phyloP scores from a whole-genome alignment of 2,329 filamentous ascomycete species.

The Nemania diffusa region DNA sequence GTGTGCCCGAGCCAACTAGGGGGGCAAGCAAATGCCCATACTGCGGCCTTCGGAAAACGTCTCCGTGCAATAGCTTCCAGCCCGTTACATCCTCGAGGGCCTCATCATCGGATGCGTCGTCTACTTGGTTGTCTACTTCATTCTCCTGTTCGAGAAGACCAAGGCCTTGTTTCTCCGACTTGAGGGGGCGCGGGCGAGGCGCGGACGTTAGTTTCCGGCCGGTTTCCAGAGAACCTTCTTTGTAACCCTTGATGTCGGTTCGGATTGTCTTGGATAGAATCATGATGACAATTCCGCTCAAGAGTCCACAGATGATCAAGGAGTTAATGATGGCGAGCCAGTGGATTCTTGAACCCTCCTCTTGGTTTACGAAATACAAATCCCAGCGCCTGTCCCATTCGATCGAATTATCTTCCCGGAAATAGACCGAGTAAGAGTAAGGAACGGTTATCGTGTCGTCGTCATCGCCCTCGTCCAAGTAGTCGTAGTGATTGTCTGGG shows the following conservation, averaged over 20 bases:
- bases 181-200: constrained; percentile 55
- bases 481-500: constrained; percentile 68
- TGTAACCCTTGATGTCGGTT: constrained; percentile 80
- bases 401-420: constrained; percentile 80
- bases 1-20: constrained; percentile 84
- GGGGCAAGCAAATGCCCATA: constrained; percentile 80
- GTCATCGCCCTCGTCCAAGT: constrained; percentile 67
- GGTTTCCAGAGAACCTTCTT: constrained; percentile 73
- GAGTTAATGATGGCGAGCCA: constrained; percentile 92
- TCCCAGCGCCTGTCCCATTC: constrained; percentile 91
- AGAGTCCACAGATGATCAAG: constrained; percentile 80
- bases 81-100: constrained; percentile 81
- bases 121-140: constrained; percentile 63
- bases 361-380: constrained; percentile 88
- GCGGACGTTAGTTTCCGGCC: constrained; percentile 68
- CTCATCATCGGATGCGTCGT: constrained; percentile 75
- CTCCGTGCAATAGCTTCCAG: constrained; percentile 90
- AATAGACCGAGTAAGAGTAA: constrained; percentile 91
- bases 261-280: constrained; percentile 82
- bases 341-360: constrained; percentile 82
- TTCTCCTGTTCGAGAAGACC: constrained; percentile 70
- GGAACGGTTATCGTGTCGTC: constrained; percentile 76
- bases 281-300: constrained; percentile 82
- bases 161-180: constrained; percentile 61
- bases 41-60: constrained; percentile 81